Conservation (phyloP, 345 rosid genomes). For the Physaria fendleri region DNA sequence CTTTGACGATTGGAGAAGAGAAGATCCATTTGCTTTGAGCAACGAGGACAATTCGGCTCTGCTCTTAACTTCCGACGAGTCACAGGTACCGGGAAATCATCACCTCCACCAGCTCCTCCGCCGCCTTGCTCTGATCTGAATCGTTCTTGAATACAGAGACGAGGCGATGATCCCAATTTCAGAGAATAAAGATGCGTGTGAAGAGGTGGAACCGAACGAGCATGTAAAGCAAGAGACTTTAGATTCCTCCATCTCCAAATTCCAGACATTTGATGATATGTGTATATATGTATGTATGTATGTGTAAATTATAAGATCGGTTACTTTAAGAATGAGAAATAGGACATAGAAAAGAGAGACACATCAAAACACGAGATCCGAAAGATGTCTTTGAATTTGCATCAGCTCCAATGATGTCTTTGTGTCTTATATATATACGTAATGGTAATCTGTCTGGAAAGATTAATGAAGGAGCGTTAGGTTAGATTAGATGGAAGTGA, state of each 20-base stretch:
- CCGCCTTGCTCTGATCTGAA: constrained; percentile 62
- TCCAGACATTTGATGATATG: constrained; percentile 40
- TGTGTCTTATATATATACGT: background rate
- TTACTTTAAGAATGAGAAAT: too few species aligned
- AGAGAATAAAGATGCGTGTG: constrained; percentile 43
- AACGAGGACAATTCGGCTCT: constrained; percentile 89
- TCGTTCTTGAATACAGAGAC: constrained; percentile 51
- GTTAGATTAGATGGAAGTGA: constrained; percentile 18
- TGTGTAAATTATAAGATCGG: background rate
- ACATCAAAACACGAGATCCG: constrained; percentile 24
- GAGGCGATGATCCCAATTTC: constrained; percentile 32
- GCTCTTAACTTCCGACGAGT: constrained; percentile 65
- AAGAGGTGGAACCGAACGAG: constrained; percentile 25
- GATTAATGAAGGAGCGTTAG: constrained; percentile 23
- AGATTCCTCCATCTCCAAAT: constrained; percentile 67
- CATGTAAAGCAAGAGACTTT: constrained; percentile 32
- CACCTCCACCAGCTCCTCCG: constrained; percentile 15
- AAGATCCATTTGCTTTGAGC: constrained; percentile 79
- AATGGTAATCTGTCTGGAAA: background rate
- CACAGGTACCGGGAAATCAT: constrained; percentile 17
- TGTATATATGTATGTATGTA: background rate
- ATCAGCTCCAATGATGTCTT: constrained; percentile 23
- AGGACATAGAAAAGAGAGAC: constrained; percentile 1
- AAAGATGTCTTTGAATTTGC: constrained; percentile 17
- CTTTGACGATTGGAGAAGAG: constrained; percentile 67